Evolutionary conservation across 1,284 basidiomycete genomes (phyloP).

Genomic region (Microbotryum silenes-acaulis): DNA sequence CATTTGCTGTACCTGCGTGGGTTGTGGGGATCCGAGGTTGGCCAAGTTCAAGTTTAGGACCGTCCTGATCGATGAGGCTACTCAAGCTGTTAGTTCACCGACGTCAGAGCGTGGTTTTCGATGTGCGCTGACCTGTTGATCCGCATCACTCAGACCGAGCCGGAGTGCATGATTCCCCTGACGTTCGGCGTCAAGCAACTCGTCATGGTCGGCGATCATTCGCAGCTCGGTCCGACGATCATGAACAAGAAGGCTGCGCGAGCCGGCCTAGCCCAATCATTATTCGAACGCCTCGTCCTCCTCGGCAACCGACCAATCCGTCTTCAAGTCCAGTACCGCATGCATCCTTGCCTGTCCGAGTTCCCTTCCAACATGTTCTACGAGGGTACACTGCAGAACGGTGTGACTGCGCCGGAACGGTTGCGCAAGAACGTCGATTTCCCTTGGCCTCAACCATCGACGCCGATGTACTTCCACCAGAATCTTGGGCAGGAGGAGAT

Average conservation of each 20-base stretch:
- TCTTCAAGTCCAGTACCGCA: slow-evolving; percentile 98
- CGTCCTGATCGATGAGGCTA: slow-evolving; percentile 96
- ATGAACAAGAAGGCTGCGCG: slow-evolving; percentile 99
- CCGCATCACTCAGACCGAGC: slow-evolving; percentile 35
- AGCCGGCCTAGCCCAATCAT: slow-evolving; percentile 91
- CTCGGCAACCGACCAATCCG: slow-evolving; percentile 95
- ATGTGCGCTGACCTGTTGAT: slow-evolving; percentile 17
- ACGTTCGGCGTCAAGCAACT: slow-evolving; percentile 98
- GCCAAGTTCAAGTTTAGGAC: slow-evolving; percentile 97
- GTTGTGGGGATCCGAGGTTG: slow-evolving; percentile 89
- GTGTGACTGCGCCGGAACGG: slow-evolving; percentile 95
- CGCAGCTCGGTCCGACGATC: slow-evolving; percentile 95
- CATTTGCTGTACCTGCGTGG: slow-evolving; percentile 97
- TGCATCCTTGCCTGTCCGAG: slow-evolving; percentile 98
- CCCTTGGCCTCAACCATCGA: slow-evolving; percentile 96
- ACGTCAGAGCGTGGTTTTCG: neutral
- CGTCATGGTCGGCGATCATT: slow-evolving; percentile 75
- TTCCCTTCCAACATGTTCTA: slow-evolving; percentile 99
- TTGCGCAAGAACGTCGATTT: slow-evolving; percentile 96
- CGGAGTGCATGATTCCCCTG: slow-evolving; percentile 98
- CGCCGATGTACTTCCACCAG: slow-evolving; percentile 99
- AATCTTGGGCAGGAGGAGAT: slow-evolving; percentile 99
- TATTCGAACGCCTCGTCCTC: slow-evolving; percentile 94
- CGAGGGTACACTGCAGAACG: slow-evolving; percentile 97
- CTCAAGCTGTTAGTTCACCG: slow-evolving; percentile 68